phyloP scores from a whole-genome alignment of 768 basidiomycete species.

The Arthromyces matolae region DNA sequence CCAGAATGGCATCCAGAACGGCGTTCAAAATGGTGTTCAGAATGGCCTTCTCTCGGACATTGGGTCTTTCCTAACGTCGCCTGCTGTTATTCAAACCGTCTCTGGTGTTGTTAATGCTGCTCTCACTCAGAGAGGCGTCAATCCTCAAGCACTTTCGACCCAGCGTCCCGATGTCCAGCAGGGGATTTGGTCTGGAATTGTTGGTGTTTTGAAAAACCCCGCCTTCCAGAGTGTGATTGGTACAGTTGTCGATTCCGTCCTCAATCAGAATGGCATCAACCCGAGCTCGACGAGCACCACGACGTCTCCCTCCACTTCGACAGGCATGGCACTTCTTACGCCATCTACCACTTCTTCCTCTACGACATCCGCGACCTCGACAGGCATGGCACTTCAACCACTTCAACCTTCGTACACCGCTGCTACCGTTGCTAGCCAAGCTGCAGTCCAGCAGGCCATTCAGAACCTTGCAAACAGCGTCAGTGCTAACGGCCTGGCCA shows the following conservation, averaged over 20 bases:
- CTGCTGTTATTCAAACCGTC: too few relatives aligned
- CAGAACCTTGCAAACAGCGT: background rate
- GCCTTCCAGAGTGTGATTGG: background rate
- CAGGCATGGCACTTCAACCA: background rate
- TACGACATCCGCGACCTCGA: background rate
- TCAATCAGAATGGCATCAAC: slow-evolving; percentile 1
- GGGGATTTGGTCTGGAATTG: slow-evolving; percentile 4
- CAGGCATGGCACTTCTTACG: background rate
- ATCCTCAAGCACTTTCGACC: background rate
- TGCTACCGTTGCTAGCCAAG: background rate
- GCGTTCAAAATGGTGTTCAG: background rate
- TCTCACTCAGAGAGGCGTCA: background rate
- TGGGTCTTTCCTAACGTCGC: too few relatives aligned
- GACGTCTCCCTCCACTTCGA: background rate
- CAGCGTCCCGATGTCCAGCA: background rate
- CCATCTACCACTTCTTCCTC: background rate
- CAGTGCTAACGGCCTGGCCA: background rate
- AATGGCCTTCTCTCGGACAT: too few relatives aligned
- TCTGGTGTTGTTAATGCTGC: background rate
- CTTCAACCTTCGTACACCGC: background rate
- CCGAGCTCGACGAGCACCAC: too few relatives aligned
- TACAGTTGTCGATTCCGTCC: background rate
- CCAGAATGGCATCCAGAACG: background rate
- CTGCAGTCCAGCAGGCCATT: background rate
- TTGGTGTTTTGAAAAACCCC: background rate